Evolutionary conservation across 257 asterid species (phyloP).

Genomic region (Salvia miltiorrhiza): DNA sequence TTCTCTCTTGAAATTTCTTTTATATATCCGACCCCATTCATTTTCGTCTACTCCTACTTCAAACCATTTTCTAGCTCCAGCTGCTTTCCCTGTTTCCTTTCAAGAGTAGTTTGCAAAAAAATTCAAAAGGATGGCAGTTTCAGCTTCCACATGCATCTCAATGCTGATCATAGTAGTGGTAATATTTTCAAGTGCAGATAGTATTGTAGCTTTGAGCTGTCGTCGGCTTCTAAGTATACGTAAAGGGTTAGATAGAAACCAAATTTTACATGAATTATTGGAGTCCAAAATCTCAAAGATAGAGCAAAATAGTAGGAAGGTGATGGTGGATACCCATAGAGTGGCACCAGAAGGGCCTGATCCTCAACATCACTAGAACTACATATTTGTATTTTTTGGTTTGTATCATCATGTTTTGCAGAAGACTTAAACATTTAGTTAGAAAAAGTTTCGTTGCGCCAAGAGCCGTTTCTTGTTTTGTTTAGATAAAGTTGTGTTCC

Average conservation of each 20-base stretch:
- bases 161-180: constrained; percentile 21
- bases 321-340: constrained; percentile 14
- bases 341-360: constrained; percentile 37
- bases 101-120: too few species aligned
- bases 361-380: constrained; percentile 46
- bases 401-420: too few species aligned
- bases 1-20: not conserved
- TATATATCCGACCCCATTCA: constrained; percentile 31
- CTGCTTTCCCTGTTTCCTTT: not conserved
- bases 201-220: constrained; percentile 19
- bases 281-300: constrained; percentile 19
- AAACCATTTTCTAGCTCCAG: not conserved
- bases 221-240: constrained; percentile 24
- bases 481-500: too few species aligned
- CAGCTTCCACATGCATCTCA: constrained; percentile 17
- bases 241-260: constrained; percentile 30
- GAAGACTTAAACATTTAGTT: not conserved
- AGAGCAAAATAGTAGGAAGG: not conserved
- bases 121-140: not conserved
- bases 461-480: too few species aligned
- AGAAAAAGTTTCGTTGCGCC: not conserved
- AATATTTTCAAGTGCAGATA: constrained; percentile 10
- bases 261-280: constrained; percentile 26
- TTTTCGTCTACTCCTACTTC: not conserved
- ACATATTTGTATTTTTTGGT: too few species aligned